These are phyloP conservation scores for Claviceps africana DNA, from an alignment of 2,329 filamentous ascomycete species.

Conservation along the genomic window DNA sequence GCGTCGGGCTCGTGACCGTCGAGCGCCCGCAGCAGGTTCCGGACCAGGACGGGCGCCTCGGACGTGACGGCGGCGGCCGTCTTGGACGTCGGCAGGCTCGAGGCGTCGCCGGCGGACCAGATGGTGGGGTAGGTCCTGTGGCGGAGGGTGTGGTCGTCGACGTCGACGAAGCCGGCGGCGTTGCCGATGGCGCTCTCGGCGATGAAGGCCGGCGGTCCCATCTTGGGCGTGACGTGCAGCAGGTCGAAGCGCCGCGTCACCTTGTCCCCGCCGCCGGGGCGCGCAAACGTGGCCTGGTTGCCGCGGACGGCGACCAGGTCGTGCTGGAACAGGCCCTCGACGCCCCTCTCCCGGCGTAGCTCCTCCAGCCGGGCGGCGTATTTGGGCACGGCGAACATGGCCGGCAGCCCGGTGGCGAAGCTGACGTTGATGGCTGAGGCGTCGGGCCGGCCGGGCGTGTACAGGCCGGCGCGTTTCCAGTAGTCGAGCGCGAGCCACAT, in stretches of 20 bases:
- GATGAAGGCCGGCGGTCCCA: constrained; percentile 41
- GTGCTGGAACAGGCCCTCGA: constrained; percentile 45
- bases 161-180: constrained; percentile 42
- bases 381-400: constrained; percentile 48
- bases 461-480: constrained; percentile 41
- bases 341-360: constrained; percentile 37
- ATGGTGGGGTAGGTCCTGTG: constrained; percentile 42
- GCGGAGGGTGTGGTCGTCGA: constrained; percentile 36
- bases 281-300: constrained; percentile 36
- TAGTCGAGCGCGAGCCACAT: constrained; percentile 49
- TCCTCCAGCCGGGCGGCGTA: constrained; percentile 40
- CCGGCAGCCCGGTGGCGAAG: constrained; percentile 40
- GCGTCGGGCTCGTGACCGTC: constrained; percentile 31
- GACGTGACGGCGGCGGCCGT: constrained; percentile 39
- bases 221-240: constrained; percentile 44
- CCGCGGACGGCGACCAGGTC: constrained; percentile 40
- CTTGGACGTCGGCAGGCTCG: constrained; percentile 44
- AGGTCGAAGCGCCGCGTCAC: constrained; percentile 38
- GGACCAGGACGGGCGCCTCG: constrained; percentile 35
- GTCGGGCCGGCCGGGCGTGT: constrained; percentile 19
- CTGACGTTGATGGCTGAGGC: constrained; percentile 33
- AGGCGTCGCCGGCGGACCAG: constrained; percentile 45
- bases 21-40: constrained; percentile 29
- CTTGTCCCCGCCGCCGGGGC: constrained; percentile 26
- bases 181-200: constrained; percentile 40